Conservation (phyloP, 2,329 filamentous ascomycete species). For the Arthrobotrys conoides region DNA sequence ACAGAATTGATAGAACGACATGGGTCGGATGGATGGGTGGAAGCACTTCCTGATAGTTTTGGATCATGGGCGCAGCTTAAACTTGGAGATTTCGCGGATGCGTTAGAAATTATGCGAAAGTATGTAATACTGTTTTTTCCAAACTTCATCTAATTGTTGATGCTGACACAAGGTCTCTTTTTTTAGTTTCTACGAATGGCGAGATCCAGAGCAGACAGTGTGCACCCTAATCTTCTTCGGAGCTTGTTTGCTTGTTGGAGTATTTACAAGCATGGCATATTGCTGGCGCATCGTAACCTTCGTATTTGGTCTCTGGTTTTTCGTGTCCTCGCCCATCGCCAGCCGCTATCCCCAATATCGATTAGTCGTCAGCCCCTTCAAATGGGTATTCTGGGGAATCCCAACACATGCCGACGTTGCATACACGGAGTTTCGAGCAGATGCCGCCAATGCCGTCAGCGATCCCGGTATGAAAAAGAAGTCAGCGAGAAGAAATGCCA, state of each 20-base stretch:
- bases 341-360: conserved; percentile 44
- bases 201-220: conserved; percentile 36
- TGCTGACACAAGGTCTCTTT: neutral
- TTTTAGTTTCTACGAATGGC: conserved; percentile 56
- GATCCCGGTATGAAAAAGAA: conserved; percentile 40
- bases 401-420: conserved; percentile 52
- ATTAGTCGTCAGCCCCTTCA: conserved; percentile 42
- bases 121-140: neutral
- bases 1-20: conserved; percentile 37
- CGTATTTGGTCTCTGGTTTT: conserved; percentile 52
- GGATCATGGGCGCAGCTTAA: conserved; percentile 33
- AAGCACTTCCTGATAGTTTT: conserved; percentile 34
- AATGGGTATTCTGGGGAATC: conserved; percentile 52
- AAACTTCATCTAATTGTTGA: neutral
- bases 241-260: conserved; percentile 23
- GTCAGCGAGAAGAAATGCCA: conserved; percentile 33
- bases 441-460: conserved; percentile 39
- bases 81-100: conserved; percentile 45
- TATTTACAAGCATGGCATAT: conserved; percentile 38
- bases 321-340: conserved; percentile 39
- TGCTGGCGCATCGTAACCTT: conserved; percentile 48
- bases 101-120: conserved; percentile 42
- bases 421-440: conserved; percentile 43
- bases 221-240: conserved; percentile 42
- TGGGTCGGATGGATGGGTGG: conserved; percentile 45